Percentiles rank a stretch among this genome's conserved stretches.
These are phyloP conservation scores for Pseudogymnoascus verrucosus DNA, from an alignment of 2,329 filamentous ascomycete species.

Conservation along the genomic window DNA sequence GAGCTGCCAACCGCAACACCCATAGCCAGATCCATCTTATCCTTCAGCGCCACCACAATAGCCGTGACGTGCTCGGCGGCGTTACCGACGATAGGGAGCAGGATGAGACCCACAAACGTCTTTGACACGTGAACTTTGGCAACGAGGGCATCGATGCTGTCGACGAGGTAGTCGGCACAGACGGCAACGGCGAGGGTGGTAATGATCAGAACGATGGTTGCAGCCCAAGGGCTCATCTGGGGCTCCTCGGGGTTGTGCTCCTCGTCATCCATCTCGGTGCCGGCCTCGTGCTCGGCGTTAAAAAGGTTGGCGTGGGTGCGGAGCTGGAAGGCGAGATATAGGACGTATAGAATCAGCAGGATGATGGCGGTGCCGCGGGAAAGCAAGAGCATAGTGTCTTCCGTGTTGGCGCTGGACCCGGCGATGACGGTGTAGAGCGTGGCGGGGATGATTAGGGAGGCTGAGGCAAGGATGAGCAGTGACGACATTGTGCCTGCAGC, in stretches of 20 bases:
- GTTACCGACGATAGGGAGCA: constrained; percentile 74
- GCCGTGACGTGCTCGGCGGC: constrained; percentile 77
- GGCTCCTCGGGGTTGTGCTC: constrained; percentile 39
- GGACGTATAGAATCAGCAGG: constrained; percentile 63
- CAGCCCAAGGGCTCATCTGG: constrained; percentile 55
- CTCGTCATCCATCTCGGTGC: constrained; percentile 24
- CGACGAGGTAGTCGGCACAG: constrained; percentile 71
- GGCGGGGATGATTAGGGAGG: constrained; percentile 71
- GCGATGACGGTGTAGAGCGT: constrained; percentile 63
- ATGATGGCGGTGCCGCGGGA: constrained; percentile 72
- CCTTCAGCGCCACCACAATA: constrained; percentile 66
- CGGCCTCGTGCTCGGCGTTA: constrained; percentile 39
- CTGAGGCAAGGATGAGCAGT: constrained; percentile 53
- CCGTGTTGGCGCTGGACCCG: constrained; percentile 34
- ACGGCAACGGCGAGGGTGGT: constrained; percentile 63
- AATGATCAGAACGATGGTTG: constrained; percentile 56
- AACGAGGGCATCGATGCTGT: constrained; percentile 66
- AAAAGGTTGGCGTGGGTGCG: constrained; percentile 67
- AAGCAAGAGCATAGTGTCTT: constrained; percentile 56
- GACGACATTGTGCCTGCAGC: constrained; percentile 70
- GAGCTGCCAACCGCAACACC: constrained; percentile 75
- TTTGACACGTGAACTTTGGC: constrained; percentile 64
- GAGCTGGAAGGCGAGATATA: constrained; percentile 74
- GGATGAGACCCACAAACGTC: constrained; percentile 71
- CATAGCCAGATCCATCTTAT: constrained; percentile 71